Percentiles rank a stretch among this genome's conserved stretches.
Evolutionary conservation across 208 protist genomes (phyloP).

Genomic region (Trypanosoma melophagium): DNA sequence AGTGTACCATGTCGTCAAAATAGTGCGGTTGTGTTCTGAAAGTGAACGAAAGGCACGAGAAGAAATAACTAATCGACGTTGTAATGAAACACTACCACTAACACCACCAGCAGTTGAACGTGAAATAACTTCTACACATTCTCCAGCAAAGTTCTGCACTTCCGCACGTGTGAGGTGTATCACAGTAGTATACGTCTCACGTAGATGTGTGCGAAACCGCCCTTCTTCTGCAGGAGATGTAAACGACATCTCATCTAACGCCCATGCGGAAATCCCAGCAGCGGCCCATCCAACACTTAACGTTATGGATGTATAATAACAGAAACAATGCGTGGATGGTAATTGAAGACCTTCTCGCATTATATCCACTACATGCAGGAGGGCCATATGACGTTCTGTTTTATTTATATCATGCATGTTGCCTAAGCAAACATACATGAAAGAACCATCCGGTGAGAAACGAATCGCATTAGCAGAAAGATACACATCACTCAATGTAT

Average conservation of each 20-base stretch:
- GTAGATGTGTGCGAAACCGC: constrained; percentile 55
- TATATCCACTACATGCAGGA: constrained; percentile 3
- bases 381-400: neutral
- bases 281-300: constrained; percentile 57
- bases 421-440: constrained; percentile 35
- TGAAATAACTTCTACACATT: constrained; percentile 47
- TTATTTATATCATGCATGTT: constrained; percentile 22
- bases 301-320: no score
- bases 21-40: constrained; percentile 23
- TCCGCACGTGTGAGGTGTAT: constrained; percentile 47
- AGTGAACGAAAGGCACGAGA: constrained; percentile 37
- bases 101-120: constrained; percentile 6
- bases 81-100: constrained; percentile 23
- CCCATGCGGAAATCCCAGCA: constrained; percentile 68
- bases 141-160: constrained; percentile 47
- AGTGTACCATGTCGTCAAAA: constrained; percentile 45
- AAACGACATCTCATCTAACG: constrained; percentile 47
- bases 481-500: neutral
- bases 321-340: constrained; percentile 20
- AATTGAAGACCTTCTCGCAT: constrained; percentile 20
- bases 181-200: constrained; percentile 36
- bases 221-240: constrained; percentile 35
- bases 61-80: constrained; percentile 54
- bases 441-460: constrained; percentile 28
- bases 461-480: constrained; percentile 27